These are phyloP conservation scores for Fraxinus ornus DNA, from an alignment of 305 asterid species.

Conservation along the genomic window DNA sequence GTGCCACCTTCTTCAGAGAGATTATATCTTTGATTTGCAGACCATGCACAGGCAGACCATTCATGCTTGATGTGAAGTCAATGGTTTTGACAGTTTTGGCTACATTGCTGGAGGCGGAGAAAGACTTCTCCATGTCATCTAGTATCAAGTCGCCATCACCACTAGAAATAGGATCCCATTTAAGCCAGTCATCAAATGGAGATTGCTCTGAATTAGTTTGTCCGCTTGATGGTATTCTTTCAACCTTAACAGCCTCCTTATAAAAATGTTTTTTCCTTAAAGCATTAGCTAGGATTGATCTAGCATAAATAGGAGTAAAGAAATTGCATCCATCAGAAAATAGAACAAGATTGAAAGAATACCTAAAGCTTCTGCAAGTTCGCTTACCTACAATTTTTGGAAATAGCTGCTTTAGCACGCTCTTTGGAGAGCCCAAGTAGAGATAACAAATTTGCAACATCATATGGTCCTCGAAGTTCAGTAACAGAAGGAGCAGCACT, in stretches of 20 bases:
- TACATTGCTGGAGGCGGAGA: slow-evolving; percentile 41
- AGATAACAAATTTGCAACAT: slow-evolving; percentile 68
- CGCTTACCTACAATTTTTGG: slow-evolving; percentile 80
- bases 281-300: slow-evolving; percentile 71
- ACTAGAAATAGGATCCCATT: slow-evolving; percentile 92
- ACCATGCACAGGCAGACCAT: slow-evolving; percentile 73
- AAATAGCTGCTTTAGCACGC: slow-evolving; percentile 70
- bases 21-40: slow-evolving; percentile 62
- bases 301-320: slow-evolving; percentile 31
- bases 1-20: slow-evolving; percentile 16
- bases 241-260: slow-evolving; percentile 81
- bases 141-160: slow-evolving; percentile 84
- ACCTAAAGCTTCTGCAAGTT: slow-evolving; percentile 16
- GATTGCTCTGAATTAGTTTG: slow-evolving; percentile 34
- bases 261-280: slow-evolving; percentile 61
- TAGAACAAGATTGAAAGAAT: neutral
- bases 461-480: slow-evolving; percentile 87
- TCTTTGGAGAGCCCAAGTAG: slow-evolving; percentile 67
- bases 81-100: slow-evolving; percentile 44
- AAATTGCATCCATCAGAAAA: slow-evolving; percentile 5
- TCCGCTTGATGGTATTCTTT: slow-evolving; percentile 48
- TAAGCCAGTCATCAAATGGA: slow-evolving; percentile 65
- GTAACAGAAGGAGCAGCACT: slow-evolving; percentile 79
- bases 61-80: slow-evolving; percentile 54
- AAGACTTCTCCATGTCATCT: slow-evolving; percentile 79